Evolutionary conservation across 164 flowering plant genomes (phyloP).

Genomic region (Piper betle): DNA sequence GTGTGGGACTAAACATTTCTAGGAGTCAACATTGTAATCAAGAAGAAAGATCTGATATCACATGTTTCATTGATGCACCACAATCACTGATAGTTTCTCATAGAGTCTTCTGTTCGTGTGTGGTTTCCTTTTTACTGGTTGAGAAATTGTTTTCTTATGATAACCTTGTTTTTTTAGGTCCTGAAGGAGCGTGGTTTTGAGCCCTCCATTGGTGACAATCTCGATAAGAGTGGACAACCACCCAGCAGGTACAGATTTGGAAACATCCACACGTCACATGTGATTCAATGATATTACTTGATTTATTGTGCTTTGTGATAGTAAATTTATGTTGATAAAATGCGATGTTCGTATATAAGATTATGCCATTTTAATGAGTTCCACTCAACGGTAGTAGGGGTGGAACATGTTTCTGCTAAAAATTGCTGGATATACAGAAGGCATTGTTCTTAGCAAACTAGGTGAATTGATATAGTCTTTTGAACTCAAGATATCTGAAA

Average conservation of each 20-base stretch:
- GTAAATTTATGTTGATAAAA: not conserved
- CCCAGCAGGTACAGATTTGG: constrained; percentile 36
- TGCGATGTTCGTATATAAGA: not conserved
- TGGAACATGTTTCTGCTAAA: no score
- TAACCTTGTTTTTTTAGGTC: constrained; percentile 36
- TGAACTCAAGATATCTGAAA: no score
- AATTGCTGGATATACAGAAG: no score
- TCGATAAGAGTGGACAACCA: constrained; percentile 23
- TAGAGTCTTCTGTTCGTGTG: no score
- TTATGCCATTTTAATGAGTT: not conserved
- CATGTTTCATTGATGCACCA: no score
- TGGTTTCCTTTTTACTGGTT: not conserved
- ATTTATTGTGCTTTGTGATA: not conserved
- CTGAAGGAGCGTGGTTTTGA: constrained; percentile 72
- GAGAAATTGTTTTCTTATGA: not conserved
- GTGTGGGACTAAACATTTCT: no score
- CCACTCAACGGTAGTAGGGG: not conserved
- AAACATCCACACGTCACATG: not conserved
- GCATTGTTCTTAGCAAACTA: no score
- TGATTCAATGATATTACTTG: not conserved
- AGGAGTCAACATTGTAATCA: no score
- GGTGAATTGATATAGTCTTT: no score
- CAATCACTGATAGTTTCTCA: no score
- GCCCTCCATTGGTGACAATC: constrained; percentile 28
- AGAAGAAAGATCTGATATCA: no score